Evolutionary conservation across 2,329 filamentous ascomycete species (phyloP), one percentile per base, ranked within the genome.

Genomic region (Dactylellina parvicollis): DNA sequence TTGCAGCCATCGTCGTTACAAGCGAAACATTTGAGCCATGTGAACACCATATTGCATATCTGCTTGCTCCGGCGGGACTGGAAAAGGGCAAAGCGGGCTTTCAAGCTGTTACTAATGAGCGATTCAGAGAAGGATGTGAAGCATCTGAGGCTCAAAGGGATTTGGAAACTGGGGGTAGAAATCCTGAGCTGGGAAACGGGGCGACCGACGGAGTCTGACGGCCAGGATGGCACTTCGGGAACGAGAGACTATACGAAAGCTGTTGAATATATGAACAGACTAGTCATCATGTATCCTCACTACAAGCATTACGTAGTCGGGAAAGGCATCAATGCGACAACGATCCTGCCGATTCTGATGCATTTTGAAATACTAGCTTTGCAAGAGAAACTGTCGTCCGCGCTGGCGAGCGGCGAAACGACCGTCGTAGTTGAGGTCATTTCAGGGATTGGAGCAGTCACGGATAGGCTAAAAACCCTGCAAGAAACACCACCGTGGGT

Each of bases 141-240:
- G 36, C 62, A 64, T 47, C 42, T 74, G 24, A 60, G 61, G 16
- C 36, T 78, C 9, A 74, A 76, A 18, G 34, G 44, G 1, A 69
- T 78, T 9, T 78, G 77, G 77, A 72, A 66, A 18, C 55, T 77
- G 9, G 77, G 77, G 2, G 38, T 77, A 12, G 75, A 77, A 22
- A 75, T 78, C 18, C 69, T 78, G 9, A 65, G 62, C 22, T 74
- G 61, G 70, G 62, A 69, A 18, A 14, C 7, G 16, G 49, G 57
- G 12, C 40, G 16, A 14, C 28, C 24, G 1, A 46, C 14, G 8
- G 20, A 49, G 42, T 18, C 26, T 12, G 32, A 65, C 16, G 38
- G 26, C 12, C 26, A 55, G 47, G 47, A 38, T 14, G 50, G 46
- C 5, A 50, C 18, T 26, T 3, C 18, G 9, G 16, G 16, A 2